phyloP scores from a whole-genome alignment of 257 asterid species.

The Ilex aquifolium region DNA sequence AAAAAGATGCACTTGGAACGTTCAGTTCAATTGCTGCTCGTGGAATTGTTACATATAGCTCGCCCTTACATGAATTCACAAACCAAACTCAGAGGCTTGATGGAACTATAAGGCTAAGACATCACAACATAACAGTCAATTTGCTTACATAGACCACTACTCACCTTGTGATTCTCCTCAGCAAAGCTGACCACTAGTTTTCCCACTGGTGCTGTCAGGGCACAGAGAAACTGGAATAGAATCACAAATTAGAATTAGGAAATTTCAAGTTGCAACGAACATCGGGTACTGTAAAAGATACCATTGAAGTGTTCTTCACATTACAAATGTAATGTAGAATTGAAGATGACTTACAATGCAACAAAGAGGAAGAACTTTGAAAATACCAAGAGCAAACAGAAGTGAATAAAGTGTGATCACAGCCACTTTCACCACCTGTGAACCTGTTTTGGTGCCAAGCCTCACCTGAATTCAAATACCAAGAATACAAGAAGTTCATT shows the following conservation, averaged over 20 bases:
- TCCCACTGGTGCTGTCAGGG: conserved; percentile 63
- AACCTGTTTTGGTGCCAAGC: conserved; percentile 64
- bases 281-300: background rate
- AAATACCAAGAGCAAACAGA: conserved; percentile 48
- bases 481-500: conserved; percentile 4
- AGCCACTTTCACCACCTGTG: conserved; percentile 51
- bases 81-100: too few species aligned
- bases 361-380: conserved; percentile 56
- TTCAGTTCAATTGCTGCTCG: too few species aligned
- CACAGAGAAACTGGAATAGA: conserved; percentile 50
- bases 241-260: background rate
- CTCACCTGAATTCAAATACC: conserved; percentile 46
- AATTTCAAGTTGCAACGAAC: background rate
- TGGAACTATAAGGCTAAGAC: too few species aligned
- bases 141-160: conserved; percentile 13
- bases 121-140: too few species aligned
- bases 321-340: background rate
- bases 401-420: conserved; percentile 46
- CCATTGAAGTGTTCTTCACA: background rate
- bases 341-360: conserved; percentile 41
- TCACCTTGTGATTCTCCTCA: conserved; percentile 54
- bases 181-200: conserved; percentile 46
- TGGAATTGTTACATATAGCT: too few species aligned
- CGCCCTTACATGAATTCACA: too few species aligned
- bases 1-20: background rate